These are phyloP conservation scores for Hypomyces perniciosus DNA, from an alignment of 2,329 filamentous ascomycete species.

Conservation along the genomic window DNA sequence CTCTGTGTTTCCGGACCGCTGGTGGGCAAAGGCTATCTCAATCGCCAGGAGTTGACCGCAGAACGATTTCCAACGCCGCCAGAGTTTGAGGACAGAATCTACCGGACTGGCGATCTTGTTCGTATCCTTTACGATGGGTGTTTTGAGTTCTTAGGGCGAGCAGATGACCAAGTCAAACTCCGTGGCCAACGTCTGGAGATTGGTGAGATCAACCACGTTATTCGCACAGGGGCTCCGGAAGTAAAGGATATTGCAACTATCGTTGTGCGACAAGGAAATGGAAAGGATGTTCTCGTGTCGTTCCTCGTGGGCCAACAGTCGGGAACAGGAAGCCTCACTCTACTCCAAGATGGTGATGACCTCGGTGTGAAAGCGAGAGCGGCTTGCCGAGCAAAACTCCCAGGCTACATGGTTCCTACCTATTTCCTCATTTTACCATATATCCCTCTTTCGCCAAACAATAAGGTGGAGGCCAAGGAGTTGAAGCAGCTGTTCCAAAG, in stretches of 20 bases:
- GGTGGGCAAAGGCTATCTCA: slow-evolving; percentile 85
- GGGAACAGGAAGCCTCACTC: slow-evolving; percentile 13
- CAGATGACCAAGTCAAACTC: slow-evolving; percentile 88
- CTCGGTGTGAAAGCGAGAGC: slow-evolving; percentile 45
- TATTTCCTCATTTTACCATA: slow-evolving; percentile 66
- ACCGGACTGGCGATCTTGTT: slow-evolving; percentile 85
- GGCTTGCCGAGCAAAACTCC: slow-evolving; percentile 64
- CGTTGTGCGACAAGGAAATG: slow-evolving; percentile 63
- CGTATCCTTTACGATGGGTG: slow-evolving; percentile 72
- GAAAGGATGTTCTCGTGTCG: slow-evolving; percentile 77
- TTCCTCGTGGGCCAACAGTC: slow-evolving; percentile 48
- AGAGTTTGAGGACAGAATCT: slow-evolving; percentile 56
- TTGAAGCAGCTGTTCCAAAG: slow-evolving; percentile 61
- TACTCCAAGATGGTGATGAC: slow-evolving; percentile 26
- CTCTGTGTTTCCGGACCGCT: slow-evolving; percentile 82
- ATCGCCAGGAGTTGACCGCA: slow-evolving; percentile 67
- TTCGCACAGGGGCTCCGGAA: slow-evolving; percentile 52
- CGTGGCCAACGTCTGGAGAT: slow-evolving; percentile 85
- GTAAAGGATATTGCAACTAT: slow-evolving; percentile 70
- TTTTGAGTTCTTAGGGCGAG: slow-evolving; percentile 81
- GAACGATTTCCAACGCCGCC: slow-evolving; percentile 67
- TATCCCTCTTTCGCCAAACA: slow-evolving; percentile 80
- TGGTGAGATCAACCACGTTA: slow-evolving; percentile 82
- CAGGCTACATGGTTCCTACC: slow-evolving; percentile 86
- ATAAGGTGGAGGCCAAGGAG: slow-evolving; percentile 74